phyloP scores from a whole-genome alignment of 805 yeast species.

The Barnettozyma wickerhamii region DNA sequence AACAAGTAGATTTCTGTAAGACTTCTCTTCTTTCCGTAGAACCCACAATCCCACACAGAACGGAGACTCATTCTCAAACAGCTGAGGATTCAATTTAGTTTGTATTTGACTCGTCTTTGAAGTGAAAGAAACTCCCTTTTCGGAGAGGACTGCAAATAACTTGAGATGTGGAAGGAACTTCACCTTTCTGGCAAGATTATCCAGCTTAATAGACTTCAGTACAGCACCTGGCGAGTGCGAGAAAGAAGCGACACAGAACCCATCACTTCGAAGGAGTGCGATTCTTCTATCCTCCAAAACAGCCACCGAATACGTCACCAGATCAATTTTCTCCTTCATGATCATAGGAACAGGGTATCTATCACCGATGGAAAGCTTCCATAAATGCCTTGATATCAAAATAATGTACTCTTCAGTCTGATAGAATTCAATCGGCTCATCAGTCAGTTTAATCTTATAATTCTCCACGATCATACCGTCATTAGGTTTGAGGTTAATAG shows the following conservation, averaged over 20 bases:
- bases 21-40: slow-evolving; percentile 19
- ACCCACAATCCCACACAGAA: slow-evolving; percentile 32
- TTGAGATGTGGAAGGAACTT: slow-evolving; percentile 22
- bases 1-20: slow-evolving; percentile 27
- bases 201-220: slow-evolving; percentile 24
- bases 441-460: slow-evolving; percentile 7
- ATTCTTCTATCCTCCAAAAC: slow-evolving; percentile 11
- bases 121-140: slow-evolving; percentile 17
- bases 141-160: slow-evolving; percentile 20
- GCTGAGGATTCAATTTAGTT: background rate
- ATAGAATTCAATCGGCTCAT: slow-evolving; percentile 18
- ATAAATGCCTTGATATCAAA: slow-evolving; percentile 17
- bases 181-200: slow-evolving; percentile 25
- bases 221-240: slow-evolving; percentile 15
- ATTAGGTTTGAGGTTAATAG: slow-evolving; percentile 7
- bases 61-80: slow-evolving; percentile 26
- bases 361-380: slow-evolving; percentile 13
- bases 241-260: slow-evolving; percentile 25
- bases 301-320: slow-evolving; percentile 11
- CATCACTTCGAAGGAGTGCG: slow-evolving; percentile 32
- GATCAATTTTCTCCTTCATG: slow-evolving; percentile 17
- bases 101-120: slow-evolving; percentile 14
- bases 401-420: slow-evolving; percentile 11
- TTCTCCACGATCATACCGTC: background rate
- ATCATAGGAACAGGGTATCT: slow-evolving; percentile 17